These are phyloP conservation scores for Ambrosiella beaveri DNA, from an alignment of 2,329 filamentous ascomycete genomes.

Conservation along the genomic window DNA sequence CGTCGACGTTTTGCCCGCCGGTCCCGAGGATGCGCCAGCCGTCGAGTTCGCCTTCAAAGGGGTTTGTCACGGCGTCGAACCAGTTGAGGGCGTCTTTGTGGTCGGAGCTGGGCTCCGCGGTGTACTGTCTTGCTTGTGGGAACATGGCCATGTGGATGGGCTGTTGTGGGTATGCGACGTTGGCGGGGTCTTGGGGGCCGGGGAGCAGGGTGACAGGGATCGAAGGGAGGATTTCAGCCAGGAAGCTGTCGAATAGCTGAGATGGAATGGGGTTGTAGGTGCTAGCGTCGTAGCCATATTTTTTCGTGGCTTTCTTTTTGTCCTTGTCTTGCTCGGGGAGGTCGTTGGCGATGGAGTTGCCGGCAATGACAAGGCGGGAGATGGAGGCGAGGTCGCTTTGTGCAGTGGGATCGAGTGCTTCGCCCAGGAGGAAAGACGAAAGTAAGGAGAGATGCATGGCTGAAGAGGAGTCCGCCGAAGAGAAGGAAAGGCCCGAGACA, in stretches of 20 bases:
- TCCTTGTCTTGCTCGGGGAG: conserved; percentile 21
- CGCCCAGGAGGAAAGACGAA: conserved; percentile 74
- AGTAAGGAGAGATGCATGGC: conserved; percentile 61
- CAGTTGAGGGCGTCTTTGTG: conserved; percentile 40
- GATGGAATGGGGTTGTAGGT: conserved; percentile 78
- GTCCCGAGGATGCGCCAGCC: conserved; percentile 79
- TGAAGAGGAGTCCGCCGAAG: conserved; percentile 53
- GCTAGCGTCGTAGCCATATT: conserved; percentile 86
- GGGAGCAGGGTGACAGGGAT: conserved; percentile 82
- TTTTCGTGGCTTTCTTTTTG: conserved; percentile 37
- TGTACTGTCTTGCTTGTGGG: conserved; percentile 54
- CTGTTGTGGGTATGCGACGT: conserved; percentile 79
- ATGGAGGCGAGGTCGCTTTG: conserved; percentile 50
- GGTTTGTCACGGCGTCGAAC: conserved; percentile 83
- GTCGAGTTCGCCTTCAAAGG: conserved; percentile 78
- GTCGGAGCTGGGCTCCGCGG: conserved; percentile 23
- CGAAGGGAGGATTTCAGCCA: conserved; percentile 63
- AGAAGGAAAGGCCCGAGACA: conserved; percentile 75
- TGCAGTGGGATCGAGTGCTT: conserved; percentile 43
- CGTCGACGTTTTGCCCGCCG: conserved; percentile 82
- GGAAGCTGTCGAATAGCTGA: conserved; percentile 65
- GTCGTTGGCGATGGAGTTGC: conserved; percentile 65
- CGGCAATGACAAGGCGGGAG: conserved; percentile 74
- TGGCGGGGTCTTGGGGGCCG: conserved; percentile 70
- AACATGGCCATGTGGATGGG: conserved; percentile 89